Evolutionary conservation across 148 eudicot species (phyloP), one percentile per base, ranked within the genome.

Genomic region (Chenopodium album): DNA sequence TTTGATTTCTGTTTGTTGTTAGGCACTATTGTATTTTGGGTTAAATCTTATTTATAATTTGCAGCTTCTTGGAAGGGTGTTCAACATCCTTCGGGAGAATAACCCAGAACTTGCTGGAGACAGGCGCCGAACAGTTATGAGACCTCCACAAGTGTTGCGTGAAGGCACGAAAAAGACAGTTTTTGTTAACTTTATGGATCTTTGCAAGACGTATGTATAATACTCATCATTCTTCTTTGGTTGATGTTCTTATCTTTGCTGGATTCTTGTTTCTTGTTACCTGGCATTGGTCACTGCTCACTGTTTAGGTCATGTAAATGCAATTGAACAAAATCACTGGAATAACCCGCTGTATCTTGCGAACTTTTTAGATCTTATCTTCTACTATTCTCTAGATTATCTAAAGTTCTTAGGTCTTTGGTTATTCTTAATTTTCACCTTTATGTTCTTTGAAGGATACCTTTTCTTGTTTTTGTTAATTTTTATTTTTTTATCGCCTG

Each of bases 151-250:
- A 89, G 99, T 96, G 82, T 91, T 94, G 81, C 97, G 98, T 85
- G 98, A 96, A 89, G 99, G 99, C 82, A 96, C 99, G 34, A 95
- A 96, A 87, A 94, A 96, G 87, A 96, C 99, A 1, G 97, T 96
- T 62, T 96, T 94, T 82, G 98, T 89, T 9, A 96, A 96, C 85
- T 94, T 96, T 77, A 94, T 92, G 92, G 99, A 96, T 86, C 94
- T 96, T 74, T 94, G 99, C 93, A 96, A 90, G 84, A 91, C 91
- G 99, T 94, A 76, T 44, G 87, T 72, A n/a, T 65, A 66, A 14
- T 32, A 26, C 26, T 26, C 26, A 26, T 26, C 26, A 26, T 26
- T 26, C 26, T 26, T 26, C 26, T 26, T 26, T 26, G 26, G 26
- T 26, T 26, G 26, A 26, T 26, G 26, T 26, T 26, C 26, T 26